Evolutionary conservation across 2,329 filamentous ascomycete species (phyloP).

Genomic region (Reticulascus tulasneorum): DNA sequence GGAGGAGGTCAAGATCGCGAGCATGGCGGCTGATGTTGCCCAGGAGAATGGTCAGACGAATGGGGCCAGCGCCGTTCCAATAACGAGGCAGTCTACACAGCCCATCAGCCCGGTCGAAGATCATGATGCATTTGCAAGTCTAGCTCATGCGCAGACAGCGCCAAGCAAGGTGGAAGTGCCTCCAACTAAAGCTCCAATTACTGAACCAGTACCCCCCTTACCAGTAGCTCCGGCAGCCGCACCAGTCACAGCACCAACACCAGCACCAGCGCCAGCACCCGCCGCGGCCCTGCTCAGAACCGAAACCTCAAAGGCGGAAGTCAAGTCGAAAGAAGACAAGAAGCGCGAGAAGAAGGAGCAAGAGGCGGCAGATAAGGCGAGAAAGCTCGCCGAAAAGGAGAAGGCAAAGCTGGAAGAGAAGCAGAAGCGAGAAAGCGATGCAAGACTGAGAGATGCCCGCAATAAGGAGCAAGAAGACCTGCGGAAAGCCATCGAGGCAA

Average conservation of each 20-base stretch:
- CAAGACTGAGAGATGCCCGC: conserved; percentile 29
- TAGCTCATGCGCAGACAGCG: conserved; percentile 65
- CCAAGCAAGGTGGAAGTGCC: conserved; percentile 34
- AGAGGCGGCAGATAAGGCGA: conserved; percentile 48
- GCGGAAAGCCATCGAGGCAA: conserved; percentile 60
- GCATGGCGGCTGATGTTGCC: conserved; percentile 52
- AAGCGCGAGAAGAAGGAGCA: conserved; percentile 67
- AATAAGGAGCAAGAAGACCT: conserved; percentile 60
- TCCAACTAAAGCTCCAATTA: conserved; percentile 17
- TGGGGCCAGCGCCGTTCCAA: conserved; percentile 33
- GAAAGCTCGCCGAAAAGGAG: conserved; percentile 42
- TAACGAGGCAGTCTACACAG: conserved; percentile 49
- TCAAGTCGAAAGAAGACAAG: conserved; percentile 56
- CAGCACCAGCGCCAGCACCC: too few species aligned
- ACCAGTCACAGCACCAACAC: conserved; percentile 19
- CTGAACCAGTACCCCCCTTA: conserved; percentile 27
- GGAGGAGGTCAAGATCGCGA: conserved; percentile 56
- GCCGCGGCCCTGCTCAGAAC: conserved; percentile 12
- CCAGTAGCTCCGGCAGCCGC: conserved; percentile 24
- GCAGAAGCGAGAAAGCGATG: conserved; percentile 31
- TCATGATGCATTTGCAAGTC: conserved; percentile 49
- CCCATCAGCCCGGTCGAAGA: conserved; percentile 43
- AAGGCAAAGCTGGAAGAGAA: conserved; percentile 40
- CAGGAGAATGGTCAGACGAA: conserved; percentile 43
- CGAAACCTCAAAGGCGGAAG: conserved; percentile 14